Evolutionary conservation across 139 green algal species (phyloP), one percentile per base, ranked within the genome.

Genomic region (Volvox reticuliferus): DNA sequence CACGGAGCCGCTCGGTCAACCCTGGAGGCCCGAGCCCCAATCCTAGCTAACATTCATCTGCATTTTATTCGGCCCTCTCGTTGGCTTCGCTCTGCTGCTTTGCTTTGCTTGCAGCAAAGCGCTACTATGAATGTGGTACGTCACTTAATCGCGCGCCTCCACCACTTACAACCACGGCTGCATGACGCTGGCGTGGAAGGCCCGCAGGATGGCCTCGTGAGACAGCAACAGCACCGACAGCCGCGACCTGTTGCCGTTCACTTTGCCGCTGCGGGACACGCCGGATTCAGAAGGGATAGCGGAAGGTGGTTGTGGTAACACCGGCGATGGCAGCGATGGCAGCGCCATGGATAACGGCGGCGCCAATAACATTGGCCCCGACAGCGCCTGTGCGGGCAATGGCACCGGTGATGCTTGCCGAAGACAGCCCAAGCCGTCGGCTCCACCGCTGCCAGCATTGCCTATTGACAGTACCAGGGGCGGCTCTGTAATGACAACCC

Each of bases 101-200:
- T 55, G 44, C 9, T 55, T 5, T 55, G 44, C 44, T 55, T 55
- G 44, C n/a, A n/a, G n/a, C n/a, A n/a, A n/a, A n/a, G n/a, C n/a
- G n/a, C n/a, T n/a, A n/a, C 44, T 55, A 55, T 55, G 5, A 55
- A 55, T 55, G 5, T 55, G 9, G 5, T 55, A 5, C 5, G 44
- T 55, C 5, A 5, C 9, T 55, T 55, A 5, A 9, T 55, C 44
- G 44, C 44, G 65, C 65, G 9, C 12, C 21, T 2, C 21, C 65
- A 12, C 65, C 35, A 86, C 84, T 82, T 50, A 89, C 84, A 82
- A 35, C 33, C 62, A 89, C 3, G 44, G 84, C 69, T 89, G 84
- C 68, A 89, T 35, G 28, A 71, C 84, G n/a, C 17, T 35, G 1
- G 69, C 69, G 68, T 71, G 28, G 44, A 82, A 89, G 28, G 84